Evolutionary conservation across 2,329 filamentous ascomycete species (phyloP), one percentile per base, ranked within the genome.

Genomic region (Pyricularia sp.): DNA sequence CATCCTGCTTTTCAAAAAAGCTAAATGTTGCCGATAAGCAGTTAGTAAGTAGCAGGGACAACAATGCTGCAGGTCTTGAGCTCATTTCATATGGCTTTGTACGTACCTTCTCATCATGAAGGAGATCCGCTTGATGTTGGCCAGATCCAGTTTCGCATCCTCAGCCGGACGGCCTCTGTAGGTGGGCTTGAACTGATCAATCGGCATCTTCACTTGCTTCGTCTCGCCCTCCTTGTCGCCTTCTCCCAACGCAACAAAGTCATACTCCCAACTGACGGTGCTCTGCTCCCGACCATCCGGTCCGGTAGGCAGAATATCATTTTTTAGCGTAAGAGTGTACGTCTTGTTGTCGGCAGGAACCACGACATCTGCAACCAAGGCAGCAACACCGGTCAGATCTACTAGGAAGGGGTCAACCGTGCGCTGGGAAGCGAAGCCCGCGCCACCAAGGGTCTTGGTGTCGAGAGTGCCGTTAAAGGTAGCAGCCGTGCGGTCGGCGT

Each of bases 61-160:
- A 42, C 1, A 25, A n/a, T 11, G 14, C 23, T 28, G 23, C n/a
- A 23, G 23, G 20, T 26, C 10, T 36, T 33, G n/a, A 9, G 20
- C 20, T 11, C 5, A 9, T 11, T 23, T 28, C 2, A n/a, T 23
- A 14, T 10, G 31, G 42, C 7, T 25, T 25, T 33, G 17, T 78
- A 92, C 92, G 26, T 78, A 92, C 92, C 92, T 95, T 76, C 92
- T 81, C 83, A 91, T 91, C 92, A 95, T 94, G 70, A 95, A 82
- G 67, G 88, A 89, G 33, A 94, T 81, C 65, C 90, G 83, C 78
- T 86, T 90, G 58, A 95, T 81, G 63, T 81, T 80, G 65, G 81
- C 81, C 71, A 85, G 74, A 73, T 93, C 81, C 72, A 95, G 76
- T 5, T 84, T 82, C 69, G 82, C 77, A 78, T 90, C 88, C 23